Evolutionary conservation across 2,329 filamentous ascomycete species (phyloP), one percentile per base, ranked within the genome.

Genomic region (Huntiella abstrusa): DNA sequence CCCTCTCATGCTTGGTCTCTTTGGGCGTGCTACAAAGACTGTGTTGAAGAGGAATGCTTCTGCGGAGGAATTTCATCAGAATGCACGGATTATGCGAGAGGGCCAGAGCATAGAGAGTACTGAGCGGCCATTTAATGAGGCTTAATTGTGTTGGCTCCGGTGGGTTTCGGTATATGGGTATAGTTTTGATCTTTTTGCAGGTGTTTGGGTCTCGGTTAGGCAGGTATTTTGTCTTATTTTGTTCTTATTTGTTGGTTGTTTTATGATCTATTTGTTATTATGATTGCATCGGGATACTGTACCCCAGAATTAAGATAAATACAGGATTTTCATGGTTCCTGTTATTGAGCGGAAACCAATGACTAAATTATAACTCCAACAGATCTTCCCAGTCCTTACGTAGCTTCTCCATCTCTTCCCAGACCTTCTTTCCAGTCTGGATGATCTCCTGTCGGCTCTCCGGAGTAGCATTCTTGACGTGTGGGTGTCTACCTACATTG

Each of bases 341-440:
- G 33, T 39, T 28, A 38, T 37, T 47, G 36, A n/a, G 19, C 22
- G 12, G 15, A 42, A 17, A 42, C 40, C 12, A 38, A 45, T 28
- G 36, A 45, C 16, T 33, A 13, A 32, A 10, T 17, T 41, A 48
- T 15, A 49, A 28, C 40, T 44, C 41, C 7, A 49, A 41, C 4
- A 43, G n/a, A n/a, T 53, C 61, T 58, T 74, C 77, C 85, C 78
- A 86, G 54, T 72, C 65, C 19, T 57, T 58, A 54, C 85, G 68
- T 64, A 92, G 59, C 53, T 64, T 66, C 65, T 91, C 84, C 70
- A 91, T 79, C 60, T 75, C 67, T 50, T 57, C 66, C 83, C 83
- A 88, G 52, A 69, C 75, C 53, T 65, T 58, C 5, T 63, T 67
- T 0, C 79, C 81, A 22, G 71, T 55, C 51, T 68, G 65, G 58